Conservation (phyloP, 2,329 filamentous ascomycete species). For the Emmonsiellopsis sp. region DNA sequence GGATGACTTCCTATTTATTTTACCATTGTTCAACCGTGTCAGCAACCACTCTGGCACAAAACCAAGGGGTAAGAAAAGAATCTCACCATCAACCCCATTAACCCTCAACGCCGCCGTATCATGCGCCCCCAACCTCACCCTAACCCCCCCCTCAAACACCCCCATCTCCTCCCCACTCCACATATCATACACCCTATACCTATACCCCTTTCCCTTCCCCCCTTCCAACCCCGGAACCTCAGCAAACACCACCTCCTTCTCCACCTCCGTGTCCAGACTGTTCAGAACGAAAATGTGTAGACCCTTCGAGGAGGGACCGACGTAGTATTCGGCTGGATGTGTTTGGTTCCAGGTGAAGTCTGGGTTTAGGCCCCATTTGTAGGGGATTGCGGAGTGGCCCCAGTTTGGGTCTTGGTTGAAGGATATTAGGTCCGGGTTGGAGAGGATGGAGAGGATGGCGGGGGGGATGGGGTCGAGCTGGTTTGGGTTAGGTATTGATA, state of each 20-base stretch:
- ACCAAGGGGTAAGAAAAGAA: background rate
- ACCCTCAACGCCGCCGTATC: constrained; percentile 7
- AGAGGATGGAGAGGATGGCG: constrained; percentile 33
- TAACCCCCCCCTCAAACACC: background rate
- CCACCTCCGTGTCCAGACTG: background rate
- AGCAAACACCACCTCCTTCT: constrained; percentile 1
- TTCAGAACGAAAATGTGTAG: constrained; percentile 22
- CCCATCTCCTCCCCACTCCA: constrained; percentile 12
- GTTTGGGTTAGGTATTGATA: background rate
- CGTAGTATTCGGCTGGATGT: constrained; percentile 30
- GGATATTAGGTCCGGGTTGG: constrained; percentile 30
- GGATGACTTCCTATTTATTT: background rate
- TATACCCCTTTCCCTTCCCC: too few species aligned
- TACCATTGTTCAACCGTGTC: background rate
- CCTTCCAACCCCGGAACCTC: constrained; percentile 10
- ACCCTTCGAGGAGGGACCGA: constrained; percentile 22
- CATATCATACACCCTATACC: constrained; percentile 8
- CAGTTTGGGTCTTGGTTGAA: constrained; percentile 41
- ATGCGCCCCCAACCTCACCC: background rate
- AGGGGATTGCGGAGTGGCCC: constrained; percentile 36
- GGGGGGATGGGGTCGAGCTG: constrained; percentile 27
- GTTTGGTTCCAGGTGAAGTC: constrained; percentile 26
- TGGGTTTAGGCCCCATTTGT: constrained; percentile 28
- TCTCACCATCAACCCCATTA: constrained; percentile 1
- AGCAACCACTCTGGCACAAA: background rate